Conservation (phyloP, 139 green algal species). For the Chlorella vulgaris region DNA sequence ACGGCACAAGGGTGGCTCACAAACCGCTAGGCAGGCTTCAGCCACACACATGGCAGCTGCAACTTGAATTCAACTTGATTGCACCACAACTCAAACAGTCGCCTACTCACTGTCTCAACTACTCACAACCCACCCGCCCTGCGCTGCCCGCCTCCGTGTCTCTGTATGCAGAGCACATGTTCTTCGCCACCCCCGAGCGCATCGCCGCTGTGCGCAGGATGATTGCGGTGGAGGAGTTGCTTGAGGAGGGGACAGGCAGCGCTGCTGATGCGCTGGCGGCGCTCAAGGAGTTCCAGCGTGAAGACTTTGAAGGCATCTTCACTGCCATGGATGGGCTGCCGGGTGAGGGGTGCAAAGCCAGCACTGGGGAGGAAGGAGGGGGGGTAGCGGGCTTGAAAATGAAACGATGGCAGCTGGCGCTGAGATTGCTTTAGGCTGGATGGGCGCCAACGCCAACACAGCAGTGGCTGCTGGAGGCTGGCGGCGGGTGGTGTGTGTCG, state of each 20-base stretch:
- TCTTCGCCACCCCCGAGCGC: constrained; percentile 82
- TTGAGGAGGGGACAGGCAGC: constrained; percentile 23
- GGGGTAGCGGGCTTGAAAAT: too few relatives aligned
- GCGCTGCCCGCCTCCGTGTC: too few relatives aligned
- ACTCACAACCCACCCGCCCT: neutral
- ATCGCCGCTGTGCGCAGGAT: constrained; percentile 85
- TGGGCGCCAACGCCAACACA: neutral
- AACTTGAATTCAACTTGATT: neutral
- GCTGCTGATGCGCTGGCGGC: constrained; percentile 65
- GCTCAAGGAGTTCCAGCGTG: constrained; percentile 75
- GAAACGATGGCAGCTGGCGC: too few relatives aligned
- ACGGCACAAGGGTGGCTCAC: too few relatives aligned
- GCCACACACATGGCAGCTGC: too few relatives aligned
- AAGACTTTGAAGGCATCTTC: constrained; percentile 89
- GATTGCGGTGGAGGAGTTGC: constrained; percentile 81
- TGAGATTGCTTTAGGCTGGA: too few relatives aligned
- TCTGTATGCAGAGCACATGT: constrained; percentile 85
- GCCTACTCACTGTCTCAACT: neutral
- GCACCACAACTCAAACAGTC: neutral
- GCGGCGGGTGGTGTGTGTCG: too few relatives aligned
- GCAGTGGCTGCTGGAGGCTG: neutral
- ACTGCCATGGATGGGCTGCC: constrained; percentile 83
- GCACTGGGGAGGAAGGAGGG: too few relatives aligned
- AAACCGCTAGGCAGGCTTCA: too few relatives aligned
- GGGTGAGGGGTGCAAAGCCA: neutral